Conservation (phyloP, 202 grass and related monocot species). For the Cymbopogon flexuosus region DNA sequence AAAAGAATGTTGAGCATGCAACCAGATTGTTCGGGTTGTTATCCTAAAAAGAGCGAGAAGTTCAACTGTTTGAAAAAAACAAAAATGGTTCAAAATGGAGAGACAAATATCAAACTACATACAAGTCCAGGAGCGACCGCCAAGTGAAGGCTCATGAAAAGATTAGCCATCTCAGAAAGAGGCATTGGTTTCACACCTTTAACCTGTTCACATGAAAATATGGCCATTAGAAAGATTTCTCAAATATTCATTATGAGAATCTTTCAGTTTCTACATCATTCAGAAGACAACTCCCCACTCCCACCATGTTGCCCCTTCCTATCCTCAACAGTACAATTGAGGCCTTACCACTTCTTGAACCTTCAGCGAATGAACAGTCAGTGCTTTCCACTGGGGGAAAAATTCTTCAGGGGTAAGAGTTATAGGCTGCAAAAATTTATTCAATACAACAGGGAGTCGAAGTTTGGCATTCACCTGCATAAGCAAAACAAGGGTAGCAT, state of each 20-base stretch:
- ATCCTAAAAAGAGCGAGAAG: conserved; percentile 54
- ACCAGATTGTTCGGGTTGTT: conserved; percentile 94
- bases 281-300: background rate
- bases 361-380: conserved; percentile 72
- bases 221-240: conserved; percentile 27
- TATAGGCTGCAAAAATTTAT: conserved; percentile 90
- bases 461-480: conserved; percentile 76
- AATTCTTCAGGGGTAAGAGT: conserved; percentile 83
- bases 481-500: conserved; percentile 19
- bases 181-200: conserved; percentile 85
- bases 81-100: conserved; percentile 23
- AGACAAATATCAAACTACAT: conserved; percentile 41
- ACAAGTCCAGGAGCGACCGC: conserved; percentile 85
- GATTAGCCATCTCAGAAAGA: conserved; percentile 78
- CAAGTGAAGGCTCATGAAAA: conserved; percentile 79
- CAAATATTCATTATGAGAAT: background rate
- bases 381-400: conserved; percentile 90
- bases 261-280: conserved; percentile 5
- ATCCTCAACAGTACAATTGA: conserved; percentile 11
- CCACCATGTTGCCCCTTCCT: background rate
- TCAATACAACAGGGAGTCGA: conserved; percentile 77
- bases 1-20: conserved; percentile 81
- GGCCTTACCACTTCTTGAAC: conserved; percentile 95
- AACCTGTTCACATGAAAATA: conserved; percentile 48
- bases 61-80: conserved; percentile 32